Conservation (phyloP, 1,284 basidiomycete genomes). For the Ceratobasidium theobromae region DNA sequence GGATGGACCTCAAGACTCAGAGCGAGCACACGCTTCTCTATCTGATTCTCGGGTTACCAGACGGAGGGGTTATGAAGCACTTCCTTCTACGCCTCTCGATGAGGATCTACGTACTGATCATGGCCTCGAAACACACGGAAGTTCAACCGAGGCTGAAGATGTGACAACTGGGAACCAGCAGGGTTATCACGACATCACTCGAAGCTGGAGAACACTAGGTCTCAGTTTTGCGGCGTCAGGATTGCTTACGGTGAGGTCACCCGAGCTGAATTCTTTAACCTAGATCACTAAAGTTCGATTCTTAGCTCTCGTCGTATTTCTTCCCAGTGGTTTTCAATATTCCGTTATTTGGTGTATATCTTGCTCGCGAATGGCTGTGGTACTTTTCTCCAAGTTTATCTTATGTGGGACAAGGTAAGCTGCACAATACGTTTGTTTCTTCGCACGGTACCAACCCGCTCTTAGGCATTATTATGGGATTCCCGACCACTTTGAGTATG, state of each 20-base stretch:
- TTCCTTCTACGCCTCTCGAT: slow-evolving; percentile 43
- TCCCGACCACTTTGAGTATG: slow-evolving; percentile 93
- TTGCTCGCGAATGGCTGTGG: slow-evolving; percentile 91
- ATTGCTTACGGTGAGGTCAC: slow-evolving; percentile 69
- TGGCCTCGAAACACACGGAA: too few species aligned
- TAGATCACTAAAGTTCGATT: slow-evolving; percentile 22
- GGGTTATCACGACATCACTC: slow-evolving; percentile 36
- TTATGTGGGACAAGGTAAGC: slow-evolving; percentile 82
- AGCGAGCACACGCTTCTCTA: slow-evolving; percentile 37
- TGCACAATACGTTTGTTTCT: too few species aligned
- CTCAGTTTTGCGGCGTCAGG: slow-evolving; percentile 77
- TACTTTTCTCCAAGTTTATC: slow-evolving; percentile 90
- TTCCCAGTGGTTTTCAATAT: slow-evolving; percentile 90
- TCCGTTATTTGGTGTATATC: slow-evolving; percentile 84
- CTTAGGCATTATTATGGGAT: slow-evolving; percentile 94
- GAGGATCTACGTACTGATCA: slow-evolving; percentile 17
- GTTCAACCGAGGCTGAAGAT: slow-evolving; percentile 42
- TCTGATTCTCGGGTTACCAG: slow-evolving; percentile 52
- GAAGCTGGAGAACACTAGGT: slow-evolving; percentile 70
- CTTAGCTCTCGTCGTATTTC: slow-evolving; percentile 75
- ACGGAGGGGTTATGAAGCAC: slow-evolving; percentile 56
- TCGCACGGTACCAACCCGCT: too few species aligned
- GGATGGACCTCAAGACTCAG: not conserved
- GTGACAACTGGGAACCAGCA: slow-evolving; percentile 40
- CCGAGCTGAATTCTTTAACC: too few species aligned